These are phyloP conservation scores for Pichia sp. DNA, from an alignment of 1,139 yeast species.

Conservation along the genomic window DNA sequence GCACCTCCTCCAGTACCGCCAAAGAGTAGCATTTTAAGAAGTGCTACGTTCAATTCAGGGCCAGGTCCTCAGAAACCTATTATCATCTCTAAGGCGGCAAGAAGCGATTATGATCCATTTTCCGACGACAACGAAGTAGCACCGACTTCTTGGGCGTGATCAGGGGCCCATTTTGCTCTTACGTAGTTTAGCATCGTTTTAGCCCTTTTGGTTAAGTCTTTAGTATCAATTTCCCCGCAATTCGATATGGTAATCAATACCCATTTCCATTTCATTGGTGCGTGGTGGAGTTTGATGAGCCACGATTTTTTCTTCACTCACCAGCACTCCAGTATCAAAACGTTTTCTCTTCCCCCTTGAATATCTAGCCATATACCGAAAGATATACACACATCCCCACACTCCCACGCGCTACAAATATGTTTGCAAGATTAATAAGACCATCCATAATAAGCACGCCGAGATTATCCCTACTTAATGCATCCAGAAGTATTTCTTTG, in stretches of 20 bases:
- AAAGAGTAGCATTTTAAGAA: slow-evolving; percentile 10
- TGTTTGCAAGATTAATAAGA: slow-evolving; percentile 5
- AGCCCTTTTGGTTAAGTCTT: no score
- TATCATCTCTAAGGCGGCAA: not conserved
- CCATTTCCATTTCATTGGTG: no score
- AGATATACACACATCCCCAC: not conserved
- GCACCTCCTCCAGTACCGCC: slow-evolving; percentile 18
- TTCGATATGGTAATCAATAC: no score
- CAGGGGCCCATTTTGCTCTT: no score
- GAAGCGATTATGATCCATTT: slow-evolving; percentile 14
- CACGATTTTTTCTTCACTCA: no score
- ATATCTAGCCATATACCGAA: not conserved
- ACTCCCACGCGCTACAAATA: not conserved
- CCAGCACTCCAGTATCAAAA: no score
- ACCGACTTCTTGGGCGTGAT: slow-evolving; percentile 12
- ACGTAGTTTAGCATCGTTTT: no score
- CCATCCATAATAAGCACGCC: slow-evolving; percentile 4
- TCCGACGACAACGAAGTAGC: slow-evolving; percentile 17
- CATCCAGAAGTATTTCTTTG: slow-evolving; percentile 9
- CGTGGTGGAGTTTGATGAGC: no score
- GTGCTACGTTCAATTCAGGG: slow-evolving; percentile 1
- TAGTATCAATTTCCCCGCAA: no score
- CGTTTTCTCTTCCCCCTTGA: not conserved
- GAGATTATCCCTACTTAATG: not conserved
- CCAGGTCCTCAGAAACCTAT: not conserved